phyloP scores from a whole-genome alignment of 2,329 filamentous ascomycete genomes.

The Neoarthrinium moseri region DNA sequence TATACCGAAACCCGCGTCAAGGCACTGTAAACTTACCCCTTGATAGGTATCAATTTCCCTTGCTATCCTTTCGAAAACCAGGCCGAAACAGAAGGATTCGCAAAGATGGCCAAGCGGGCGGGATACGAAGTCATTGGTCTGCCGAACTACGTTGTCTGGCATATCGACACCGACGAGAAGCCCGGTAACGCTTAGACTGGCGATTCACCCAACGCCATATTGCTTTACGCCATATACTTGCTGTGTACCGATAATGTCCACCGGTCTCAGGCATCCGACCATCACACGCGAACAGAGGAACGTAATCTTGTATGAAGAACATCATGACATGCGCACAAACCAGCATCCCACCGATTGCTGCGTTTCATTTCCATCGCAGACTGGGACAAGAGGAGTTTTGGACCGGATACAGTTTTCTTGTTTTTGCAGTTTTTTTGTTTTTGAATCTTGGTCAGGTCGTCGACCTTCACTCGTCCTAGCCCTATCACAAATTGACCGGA shows the following conservation, averaged over 20 bases:
- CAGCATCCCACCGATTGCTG: conserved; percentile 17
- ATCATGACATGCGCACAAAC: conserved; percentile 21
- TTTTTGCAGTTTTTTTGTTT: too few species aligned
- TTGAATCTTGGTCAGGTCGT: conserved; percentile 1
- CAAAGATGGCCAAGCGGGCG: conserved; percentile 96
- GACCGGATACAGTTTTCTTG: conserved; percentile 18
- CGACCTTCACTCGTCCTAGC: not conserved
- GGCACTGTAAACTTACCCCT: conserved; percentile 20
- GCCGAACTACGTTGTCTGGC: conserved; percentile 98
- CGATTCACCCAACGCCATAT: conserved; percentile 15
- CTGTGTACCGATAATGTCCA: conserved; percentile 21
- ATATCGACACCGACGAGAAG: conserved; percentile 96
- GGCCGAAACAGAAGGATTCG: conserved; percentile 97
- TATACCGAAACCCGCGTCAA: not conserved
- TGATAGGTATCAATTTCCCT: conserved; percentile 90
- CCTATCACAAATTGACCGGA: too few species aligned
- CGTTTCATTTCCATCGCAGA: conserved; percentile 18
- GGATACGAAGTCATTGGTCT: conserved; percentile 90
- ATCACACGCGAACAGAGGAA: conserved; percentile 22
- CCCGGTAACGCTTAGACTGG: conserved; percentile 53
- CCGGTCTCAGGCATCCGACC: conserved; percentile 18
- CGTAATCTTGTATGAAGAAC: conserved; percentile 30
- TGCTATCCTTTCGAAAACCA: conserved; percentile 97
- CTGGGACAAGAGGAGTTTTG: conserved; percentile 26
- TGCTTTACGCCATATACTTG: conserved; percentile 22